Percentiles rank a stretch among this genome's conserved stretches.
These are phyloP conservation scores for Claviceps purpurea DNA, from an alignment of 2,329 filamentous ascomycete species.

Conservation along the genomic window DNA sequence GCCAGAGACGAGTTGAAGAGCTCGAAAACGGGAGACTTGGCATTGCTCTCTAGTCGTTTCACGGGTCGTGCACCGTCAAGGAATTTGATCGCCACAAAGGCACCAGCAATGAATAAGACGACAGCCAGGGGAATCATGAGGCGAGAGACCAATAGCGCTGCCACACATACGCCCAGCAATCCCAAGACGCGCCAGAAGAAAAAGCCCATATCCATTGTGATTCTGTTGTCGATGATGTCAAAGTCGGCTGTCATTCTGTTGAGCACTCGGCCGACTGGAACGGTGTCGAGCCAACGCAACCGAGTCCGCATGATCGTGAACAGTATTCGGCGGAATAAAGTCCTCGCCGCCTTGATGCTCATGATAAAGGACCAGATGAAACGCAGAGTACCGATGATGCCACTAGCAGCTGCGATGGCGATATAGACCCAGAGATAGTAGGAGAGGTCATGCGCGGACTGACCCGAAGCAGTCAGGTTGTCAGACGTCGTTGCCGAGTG, in stretches of 20 bases:
- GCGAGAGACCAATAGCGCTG: slow-evolving; percentile 54
- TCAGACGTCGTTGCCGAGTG: slow-evolving; percentile 21
- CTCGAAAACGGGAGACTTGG: slow-evolving; percentile 69
- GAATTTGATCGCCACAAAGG: slow-evolving; percentile 48
- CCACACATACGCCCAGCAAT: slow-evolving; percentile 51
- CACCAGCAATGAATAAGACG: slow-evolving; percentile 42
- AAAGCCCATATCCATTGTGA: slow-evolving; percentile 50
- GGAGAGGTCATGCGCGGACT: slow-evolving; percentile 27
- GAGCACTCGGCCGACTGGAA: slow-evolving; percentile 61
- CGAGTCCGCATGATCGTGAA: slow-evolving; percentile 57
- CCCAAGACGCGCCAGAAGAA: slow-evolving; percentile 46
- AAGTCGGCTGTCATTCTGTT: slow-evolving; percentile 74
- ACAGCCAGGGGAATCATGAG: slow-evolving; percentile 50
- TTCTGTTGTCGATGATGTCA: slow-evolving; percentile 53
- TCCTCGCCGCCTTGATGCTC: slow-evolving; percentile 54
- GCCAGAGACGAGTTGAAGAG: slow-evolving; percentile 61
- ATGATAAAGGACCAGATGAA: slow-evolving; percentile 52
- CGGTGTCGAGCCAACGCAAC: slow-evolving; percentile 68
- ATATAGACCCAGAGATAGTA: slow-evolving; percentile 61
- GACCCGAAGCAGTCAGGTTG: slow-evolving; percentile 7
- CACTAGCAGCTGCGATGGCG: slow-evolving; percentile 41
- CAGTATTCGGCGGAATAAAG: slow-evolving; percentile 53
- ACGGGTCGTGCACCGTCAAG: slow-evolving; percentile 59
- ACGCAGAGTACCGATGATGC: slow-evolving; percentile 45
- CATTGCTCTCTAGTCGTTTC: slow-evolving; percentile 64